Evolutionary conservation across 2,329 filamentous ascomycete species (phyloP).

Genomic region (Neophaeococcomyces aloes): DNA sequence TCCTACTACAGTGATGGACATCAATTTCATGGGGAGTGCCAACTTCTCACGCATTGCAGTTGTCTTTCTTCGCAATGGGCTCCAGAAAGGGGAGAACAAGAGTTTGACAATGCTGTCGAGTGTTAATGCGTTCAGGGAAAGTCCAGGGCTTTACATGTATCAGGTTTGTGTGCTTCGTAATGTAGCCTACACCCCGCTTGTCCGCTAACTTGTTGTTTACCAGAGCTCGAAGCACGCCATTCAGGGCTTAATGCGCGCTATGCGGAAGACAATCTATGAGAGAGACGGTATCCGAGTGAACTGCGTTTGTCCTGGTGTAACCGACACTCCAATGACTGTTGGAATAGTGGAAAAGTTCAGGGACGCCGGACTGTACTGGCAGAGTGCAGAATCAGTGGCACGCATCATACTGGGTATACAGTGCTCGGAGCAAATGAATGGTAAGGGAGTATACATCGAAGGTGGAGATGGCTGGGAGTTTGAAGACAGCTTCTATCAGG

Average conservation of each 20-base stretch:
- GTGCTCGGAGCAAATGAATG: constrained; percentile 27
- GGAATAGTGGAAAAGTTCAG: constrained; percentile 30
- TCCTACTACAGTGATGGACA: constrained; percentile 33
- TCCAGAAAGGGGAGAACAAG: constrained; percentile 26
- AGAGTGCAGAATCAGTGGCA: constrained; percentile 31
- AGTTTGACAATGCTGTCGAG: constrained; percentile 36
- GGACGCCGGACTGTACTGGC: constrained; percentile 29
- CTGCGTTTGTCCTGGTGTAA: constrained; percentile 29
- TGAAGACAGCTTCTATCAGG: constrained; percentile 30
- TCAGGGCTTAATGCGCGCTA: constrained; percentile 38
- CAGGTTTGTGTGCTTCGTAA: constrained; percentile 17
- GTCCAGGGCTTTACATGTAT: constrained; percentile 39
- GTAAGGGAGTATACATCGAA: constrained; percentile 34
- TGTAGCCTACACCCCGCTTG: not conserved
- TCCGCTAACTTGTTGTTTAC: not conserved
- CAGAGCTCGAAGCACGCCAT: constrained; percentile 39
- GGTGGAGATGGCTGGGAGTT: constrained; percentile 36
- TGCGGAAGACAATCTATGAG: constrained; percentile 30
- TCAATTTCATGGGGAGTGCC: constrained; percentile 39
- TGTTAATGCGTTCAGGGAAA: constrained; percentile 40
- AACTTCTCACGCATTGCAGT: constrained; percentile 39
- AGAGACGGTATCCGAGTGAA: constrained; percentile 31
- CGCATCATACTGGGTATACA: constrained; percentile 29
- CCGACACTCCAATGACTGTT: constrained; percentile 26
- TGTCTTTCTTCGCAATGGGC: constrained; percentile 38